phyloP scores from a whole-genome alignment of 2,329 filamentous ascomycete genomes.

The Microsporum ferrugineum region DNA sequence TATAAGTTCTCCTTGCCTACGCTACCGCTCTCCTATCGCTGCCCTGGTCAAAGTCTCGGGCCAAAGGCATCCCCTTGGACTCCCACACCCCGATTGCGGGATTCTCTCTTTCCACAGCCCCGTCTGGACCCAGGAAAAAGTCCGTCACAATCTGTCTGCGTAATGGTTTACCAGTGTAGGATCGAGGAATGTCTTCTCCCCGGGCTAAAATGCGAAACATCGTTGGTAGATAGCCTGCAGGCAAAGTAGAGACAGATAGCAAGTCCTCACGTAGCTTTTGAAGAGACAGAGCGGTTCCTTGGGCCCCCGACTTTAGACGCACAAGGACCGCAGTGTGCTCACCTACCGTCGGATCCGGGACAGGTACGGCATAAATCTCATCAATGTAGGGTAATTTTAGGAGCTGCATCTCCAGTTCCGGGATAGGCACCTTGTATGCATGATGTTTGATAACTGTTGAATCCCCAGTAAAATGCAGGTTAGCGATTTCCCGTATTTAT shows the following conservation, averaged over 20 bases:
- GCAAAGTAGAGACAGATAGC: neutral
- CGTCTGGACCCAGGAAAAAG: neutral
- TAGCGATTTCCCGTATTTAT: neutral
- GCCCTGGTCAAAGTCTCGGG: neutral
- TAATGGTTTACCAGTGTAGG: constrained; percentile 4
- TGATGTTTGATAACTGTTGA: constrained; percentile 10
- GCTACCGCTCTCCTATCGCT: neutral
- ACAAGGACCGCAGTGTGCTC: constrained; percentile 7
- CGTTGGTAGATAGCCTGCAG: constrained; percentile 5
- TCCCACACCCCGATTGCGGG: neutral
- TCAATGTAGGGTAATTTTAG: constrained; percentile 13
- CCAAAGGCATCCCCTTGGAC: neutral
- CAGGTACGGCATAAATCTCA: constrained; percentile 12
- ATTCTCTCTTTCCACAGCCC: neutral
- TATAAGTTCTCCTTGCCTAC: neutral
- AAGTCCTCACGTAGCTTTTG: constrained; percentile 9
- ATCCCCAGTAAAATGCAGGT: neutral
- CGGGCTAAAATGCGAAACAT: constrained; percentile 9
- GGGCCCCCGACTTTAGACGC: neutral
- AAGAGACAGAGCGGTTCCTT: neutral
- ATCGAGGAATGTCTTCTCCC: constrained; percentile 7
- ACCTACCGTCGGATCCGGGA: constrained; percentile 6
- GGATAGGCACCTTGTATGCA: constrained; percentile 10
- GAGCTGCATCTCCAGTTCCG: constrained; percentile 12
- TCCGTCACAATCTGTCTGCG: neutral